Evolutionary conservation across 2,329 filamentous ascomycete species (phyloP), one percentile per base, ranked within the genome.

Genomic region (Sphaerostilbella broomeana): DNA sequence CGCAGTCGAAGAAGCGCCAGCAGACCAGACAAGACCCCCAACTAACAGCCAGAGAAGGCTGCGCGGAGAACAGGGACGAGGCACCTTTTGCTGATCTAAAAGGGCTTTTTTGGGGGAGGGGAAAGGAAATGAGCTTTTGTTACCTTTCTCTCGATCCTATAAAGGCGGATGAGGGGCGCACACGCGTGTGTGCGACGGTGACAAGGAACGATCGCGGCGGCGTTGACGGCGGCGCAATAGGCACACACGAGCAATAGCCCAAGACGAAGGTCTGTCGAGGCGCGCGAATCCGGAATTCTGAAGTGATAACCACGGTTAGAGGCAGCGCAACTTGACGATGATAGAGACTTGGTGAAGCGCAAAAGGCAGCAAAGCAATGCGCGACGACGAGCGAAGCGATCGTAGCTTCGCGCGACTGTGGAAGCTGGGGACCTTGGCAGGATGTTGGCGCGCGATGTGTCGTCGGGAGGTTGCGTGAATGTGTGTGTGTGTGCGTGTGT

Each of bases 351-450:
- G 29, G 33, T 24, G 33, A 35, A 28, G 37, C 30, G 19, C 37
- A 17, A 33, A 33, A 9, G 16, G 30, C n/a, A 33, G 30, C 30
- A 38, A 19, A n/a, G 35, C 30, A 42, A 28, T 30, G 27, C 24
- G 22, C 22, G 31, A 9, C 15, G 37, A 22, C n/a, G 17, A 33
- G 30, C 30, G 18, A 19, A 30, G 26, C 35, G 16, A 17, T 27
- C 6, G 11, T n/a, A 35, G 18, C 18, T 32, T 30, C 37, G 41
- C 37, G 29, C 32, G 22, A 35, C 24, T 40, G 24, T 31, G 17
- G 31, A n/a, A 38, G 44, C 35, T 42, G 45, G 43, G 40, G 41
- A 41, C 44, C 44, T 35, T 43, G 47, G 44, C 49, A 43, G 46
- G 43, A 44, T 44, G 47, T 45, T 46, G 43, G 46, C 42, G n/a